These are phyloP conservation scores for Cordia subcordata DNA, from an alignment of 257 asterid genomes.

Conservation along the genomic window DNA sequence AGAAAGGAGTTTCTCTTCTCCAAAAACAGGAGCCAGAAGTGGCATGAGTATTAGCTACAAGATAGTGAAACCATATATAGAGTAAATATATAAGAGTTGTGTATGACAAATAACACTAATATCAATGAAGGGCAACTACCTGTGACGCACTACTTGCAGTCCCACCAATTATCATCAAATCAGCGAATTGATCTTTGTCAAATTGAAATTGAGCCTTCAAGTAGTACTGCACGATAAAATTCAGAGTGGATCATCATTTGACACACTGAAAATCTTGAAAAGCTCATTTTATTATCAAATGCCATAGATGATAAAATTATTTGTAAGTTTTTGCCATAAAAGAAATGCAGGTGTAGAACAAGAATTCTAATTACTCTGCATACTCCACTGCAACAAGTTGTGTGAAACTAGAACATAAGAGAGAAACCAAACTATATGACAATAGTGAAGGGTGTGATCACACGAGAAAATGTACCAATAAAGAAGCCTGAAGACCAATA, in stretches of 20 bases:
- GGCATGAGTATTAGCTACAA: conserved; percentile 84
- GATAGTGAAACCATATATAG: conserved; percentile 1
- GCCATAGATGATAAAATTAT: no score
- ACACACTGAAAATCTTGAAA: neutral
- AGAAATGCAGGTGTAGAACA: no score
- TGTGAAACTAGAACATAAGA: neutral
- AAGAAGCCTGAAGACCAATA: conserved; percentile 60
- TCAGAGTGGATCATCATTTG: neutral
- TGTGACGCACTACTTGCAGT: conserved; percentile 78
- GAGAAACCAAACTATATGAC: neutral
- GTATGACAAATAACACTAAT: conserved; percentile 1
- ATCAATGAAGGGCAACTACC: conserved; percentile 28
- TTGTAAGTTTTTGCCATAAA: no score
- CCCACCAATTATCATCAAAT: conserved; percentile 75
- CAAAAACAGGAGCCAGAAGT: conserved; percentile 53
- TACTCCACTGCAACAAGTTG: no score
- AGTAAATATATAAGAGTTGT: neutral
- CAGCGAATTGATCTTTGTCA: conserved; percentile 86
- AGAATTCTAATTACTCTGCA: no score
- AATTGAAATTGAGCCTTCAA: conserved; percentile 90
- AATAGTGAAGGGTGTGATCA: neutral
- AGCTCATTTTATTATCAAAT: no score
- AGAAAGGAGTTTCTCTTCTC: conserved; percentile 79
- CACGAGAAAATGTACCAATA: conserved; percentile 38
- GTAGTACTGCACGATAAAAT: conserved; percentile 49